Conservation (phyloP, 257 asterid species). For the Craterostigma plantagineum region DNA sequence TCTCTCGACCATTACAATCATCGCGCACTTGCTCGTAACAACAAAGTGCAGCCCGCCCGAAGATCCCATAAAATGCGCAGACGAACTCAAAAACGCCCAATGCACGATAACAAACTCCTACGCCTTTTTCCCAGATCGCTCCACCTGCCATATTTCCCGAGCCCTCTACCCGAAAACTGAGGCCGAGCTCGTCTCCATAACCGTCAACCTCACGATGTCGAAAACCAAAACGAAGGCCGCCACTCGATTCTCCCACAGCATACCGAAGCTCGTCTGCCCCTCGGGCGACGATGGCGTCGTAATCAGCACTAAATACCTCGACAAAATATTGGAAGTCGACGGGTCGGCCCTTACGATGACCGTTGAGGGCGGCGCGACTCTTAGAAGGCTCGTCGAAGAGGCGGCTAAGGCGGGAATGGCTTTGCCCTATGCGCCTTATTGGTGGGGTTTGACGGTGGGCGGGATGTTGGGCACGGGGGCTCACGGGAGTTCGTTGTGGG, state of each 20-base stretch:
- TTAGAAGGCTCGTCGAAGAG: slow-evolving; percentile 23
- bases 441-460: slow-evolving; percentile 69
- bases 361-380: slow-evolving; percentile 44
- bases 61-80: slow-evolving; percentile 30
- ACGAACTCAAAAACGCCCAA: slow-evolving; percentile 6
- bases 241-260: slow-evolving; percentile 45
- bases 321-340: slow-evolving; percentile 12
- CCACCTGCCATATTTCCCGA: slow-evolving; percentile 25
- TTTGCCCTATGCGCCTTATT: slow-evolving; percentile 44
- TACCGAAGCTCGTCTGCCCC: slow-evolving; percentile 43
- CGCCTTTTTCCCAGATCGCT: slow-evolving; percentile 41
- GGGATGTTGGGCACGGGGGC: slow-evolving; percentile 66
- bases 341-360: slow-evolving; percentile 23
- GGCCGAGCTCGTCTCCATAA: slow-evolving; percentile 22
- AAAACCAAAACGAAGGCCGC: slow-evolving; percentile 25
- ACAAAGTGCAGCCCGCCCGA: slow-evolving; percentile 34
- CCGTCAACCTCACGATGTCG: slow-evolving; percentile 21
- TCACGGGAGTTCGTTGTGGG: slow-evolving; percentile 66
- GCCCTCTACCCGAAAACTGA: slow-evolving; percentile 33
- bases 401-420: slow-evolving; percentile 29
- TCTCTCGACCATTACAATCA: too few relatives aligned
- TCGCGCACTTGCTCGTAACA: slow-evolving; percentile 3
- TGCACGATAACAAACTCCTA: slow-evolving; percentile 52
- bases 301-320: slow-evolving; percentile 11
- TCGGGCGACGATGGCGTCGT: slow-evolving; percentile 13